phyloP scores from a whole-genome alignment of 768 basidiomycete species.

The Mycena leptocephala region DNA sequence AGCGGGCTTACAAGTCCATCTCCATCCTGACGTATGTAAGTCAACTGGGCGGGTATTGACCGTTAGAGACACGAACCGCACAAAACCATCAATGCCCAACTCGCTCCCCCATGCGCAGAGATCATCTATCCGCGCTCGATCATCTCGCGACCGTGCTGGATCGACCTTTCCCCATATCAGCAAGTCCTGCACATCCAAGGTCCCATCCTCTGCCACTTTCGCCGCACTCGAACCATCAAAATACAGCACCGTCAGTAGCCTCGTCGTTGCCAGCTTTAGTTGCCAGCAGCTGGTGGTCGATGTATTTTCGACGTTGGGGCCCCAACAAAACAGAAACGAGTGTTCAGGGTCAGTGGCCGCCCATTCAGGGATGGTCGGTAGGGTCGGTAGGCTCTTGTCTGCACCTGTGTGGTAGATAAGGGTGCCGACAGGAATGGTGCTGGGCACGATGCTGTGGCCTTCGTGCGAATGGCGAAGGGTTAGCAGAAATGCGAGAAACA shows the following conservation, averaged over 20 bases:
- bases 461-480: not conserved
- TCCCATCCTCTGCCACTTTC: not conserved
- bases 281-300: constrained; percentile 52
- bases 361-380: constrained; percentile 39
- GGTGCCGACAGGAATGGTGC: constrained; percentile 38
- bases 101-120: constrained; percentile 3
- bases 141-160: not conserved
- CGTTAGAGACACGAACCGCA: constrained; percentile 2
- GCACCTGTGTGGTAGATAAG: constrained; percentile 44
- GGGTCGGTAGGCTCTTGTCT: not conserved
- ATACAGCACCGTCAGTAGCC: constrained; percentile 9
- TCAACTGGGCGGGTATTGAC: too few relatives aligned
- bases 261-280: not conserved
- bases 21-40: constrained; percentile 19
- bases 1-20: constrained; percentile 50
- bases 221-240: too few relatives aligned
- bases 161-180: not conserved
- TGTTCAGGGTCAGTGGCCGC: constrained; percentile 41
- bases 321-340: constrained; percentile 22
- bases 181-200: constrained; percentile 9
- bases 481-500: too few relatives aligned
- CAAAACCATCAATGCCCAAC: constrained; percentile 5
- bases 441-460: constrained; percentile 45
- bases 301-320: not conserved
- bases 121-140: constrained; percentile 47